A percentile compares a stretch with the other conserved stretches of the same genome.
Conservation (phyloP, 805 yeast genomes). For the Suhomyces faveliae region DNA sequence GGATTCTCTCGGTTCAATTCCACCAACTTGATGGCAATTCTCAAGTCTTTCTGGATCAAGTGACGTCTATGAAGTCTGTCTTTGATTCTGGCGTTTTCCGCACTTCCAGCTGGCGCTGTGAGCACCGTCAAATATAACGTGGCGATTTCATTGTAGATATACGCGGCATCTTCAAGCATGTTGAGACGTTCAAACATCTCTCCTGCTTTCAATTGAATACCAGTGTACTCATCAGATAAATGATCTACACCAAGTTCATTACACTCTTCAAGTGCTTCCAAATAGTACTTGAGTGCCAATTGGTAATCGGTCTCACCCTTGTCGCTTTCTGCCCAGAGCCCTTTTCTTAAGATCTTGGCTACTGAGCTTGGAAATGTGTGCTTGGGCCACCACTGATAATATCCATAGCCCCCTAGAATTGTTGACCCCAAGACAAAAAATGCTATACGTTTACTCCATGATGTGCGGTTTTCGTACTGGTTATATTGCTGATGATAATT, state of each 20-base stretch:
- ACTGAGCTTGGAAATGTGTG: conserved; percentile 69
- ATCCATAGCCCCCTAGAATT: conserved; percentile 24
- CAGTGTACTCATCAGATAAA: conserved; percentile 79
- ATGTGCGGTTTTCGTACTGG: conserved; percentile 4
- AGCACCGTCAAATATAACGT: conserved; percentile 56
- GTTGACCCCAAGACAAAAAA: conserved; percentile 13
- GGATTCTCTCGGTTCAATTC: conserved; percentile 51
- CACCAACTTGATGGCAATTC: conserved; percentile 67
- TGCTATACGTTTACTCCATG: conserved; percentile 5
- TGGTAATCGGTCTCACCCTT: conserved; percentile 61
- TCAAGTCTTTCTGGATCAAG: conserved; percentile 64
- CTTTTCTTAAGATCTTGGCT: conserved; percentile 70
- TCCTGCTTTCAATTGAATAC: conserved; percentile 81
- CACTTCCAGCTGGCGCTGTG: conserved; percentile 26
- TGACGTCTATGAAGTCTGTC: conserved; percentile 46
- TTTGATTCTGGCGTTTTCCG: conserved; percentile 20
- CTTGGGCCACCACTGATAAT: conserved; percentile 59
- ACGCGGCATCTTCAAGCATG: conserved; percentile 60
- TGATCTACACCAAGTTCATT: conserved; percentile 54
- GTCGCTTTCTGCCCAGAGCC: conserved; percentile 79
- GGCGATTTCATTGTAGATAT: conserved; percentile 65
- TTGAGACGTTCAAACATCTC: conserved; percentile 79
- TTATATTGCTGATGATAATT: conserved; percentile 17
- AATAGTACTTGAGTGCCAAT: conserved; percentile 67
- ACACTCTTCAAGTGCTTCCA: conserved; percentile 69